phyloP scores from a whole-genome alignment of 768 basidiomycete species.

The Tulasnella sp. region DNA sequence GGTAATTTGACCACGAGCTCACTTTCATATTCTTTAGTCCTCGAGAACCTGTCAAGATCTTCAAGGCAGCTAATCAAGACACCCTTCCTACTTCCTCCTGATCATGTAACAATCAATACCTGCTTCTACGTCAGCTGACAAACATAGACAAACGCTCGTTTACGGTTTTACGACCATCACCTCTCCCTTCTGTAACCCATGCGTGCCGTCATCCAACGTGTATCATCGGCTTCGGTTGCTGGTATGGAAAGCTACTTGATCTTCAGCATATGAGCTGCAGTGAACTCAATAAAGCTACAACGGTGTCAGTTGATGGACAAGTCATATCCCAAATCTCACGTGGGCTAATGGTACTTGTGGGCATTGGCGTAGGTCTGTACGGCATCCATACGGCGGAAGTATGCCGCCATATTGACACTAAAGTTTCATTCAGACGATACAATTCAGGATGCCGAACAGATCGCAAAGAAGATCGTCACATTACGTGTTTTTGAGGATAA shows the following conservation, averaged over 20 bases:
- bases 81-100: too few relatives aligned
- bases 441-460: slow-evolving; percentile 48
- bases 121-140: too few relatives aligned
- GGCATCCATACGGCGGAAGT: not conserved
- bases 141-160: too few relatives aligned
- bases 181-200: slow-evolving; percentile 30
- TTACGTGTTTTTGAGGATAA: slow-evolving; percentile 59
- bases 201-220: slow-evolving; percentile 79
- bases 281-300: not conserved
- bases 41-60: slow-evolving; percentile 75
- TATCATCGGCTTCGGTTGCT: slow-evolving; percentile 70
- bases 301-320: slow-evolving; percentile 53
- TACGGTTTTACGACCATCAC: not conserved
- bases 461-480: slow-evolving; percentile 74
- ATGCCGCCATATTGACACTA: not conserved
- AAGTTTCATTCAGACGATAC: slow-evolving; percentile 55
- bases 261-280: not conserved
- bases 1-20: slow-evolving; percentile 27
- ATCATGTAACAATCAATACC: too few relatives aligned
- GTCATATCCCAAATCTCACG: slow-evolving; percentile 69
- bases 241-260: slow-evolving; percentile 32
- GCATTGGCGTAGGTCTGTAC: slow-evolving; percentile 62
- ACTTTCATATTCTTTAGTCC: slow-evolving; percentile 22
- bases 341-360: slow-evolving; percentile 83
- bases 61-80: slow-evolving; percentile 46